Evolutionary conservation across 1,284 basidiomycete genomes (phyloP), one percentile per base, ranked within the genome.

Genomic region (Moesziomyces sp.): DNA sequence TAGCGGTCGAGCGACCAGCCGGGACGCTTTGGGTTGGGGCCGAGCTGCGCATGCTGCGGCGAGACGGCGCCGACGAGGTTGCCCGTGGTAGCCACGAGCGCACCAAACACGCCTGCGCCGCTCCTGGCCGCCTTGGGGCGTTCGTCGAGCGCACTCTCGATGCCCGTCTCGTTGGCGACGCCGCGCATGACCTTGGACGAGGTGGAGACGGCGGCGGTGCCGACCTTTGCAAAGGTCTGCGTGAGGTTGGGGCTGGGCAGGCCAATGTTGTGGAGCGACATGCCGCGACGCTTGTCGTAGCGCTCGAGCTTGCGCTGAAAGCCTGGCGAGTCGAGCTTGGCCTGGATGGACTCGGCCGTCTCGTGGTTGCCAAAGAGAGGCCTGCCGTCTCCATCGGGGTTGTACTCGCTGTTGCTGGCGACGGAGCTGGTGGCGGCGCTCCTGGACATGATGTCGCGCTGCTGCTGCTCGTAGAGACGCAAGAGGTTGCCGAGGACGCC

Each of bases 71-170:
- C 82, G 43, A 84, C 76, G 3, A 84, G 23, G 86, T 90, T 90
- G 3, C 89, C 90, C 0, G 91, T 90, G 65, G 88, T 89, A 24
- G 91, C 89, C 44, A 93, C 89, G 47, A 93, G 87, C 8, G 90
- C 88, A 13, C 91, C 91, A 75, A 92, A 89, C 0, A 91, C 91
- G 5, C 91, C 91, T 0, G 87, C 91, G 8, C 86, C 88, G 60
- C 86, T 88, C 48, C 87, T 85, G 10, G 89, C 86, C 3, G 87
- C 86, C 42, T 88, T 85, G 5, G 89, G 90, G n/a, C 87, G 77
- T 67, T 86, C 84, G 51, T 77, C 70, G 45, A 78, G 69, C 16
- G 75, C 76, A 21, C 77, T 69, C 34, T 81, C 76, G 51, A 82
- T 56, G 18, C 80, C 82, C 16, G 73, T 71, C 57, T 84, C 82